These are phyloP conservation scores for Venturia carpophila DNA, from an alignment of 2,329 filamentous ascomycete genomes.

Conservation along the genomic window DNA sequence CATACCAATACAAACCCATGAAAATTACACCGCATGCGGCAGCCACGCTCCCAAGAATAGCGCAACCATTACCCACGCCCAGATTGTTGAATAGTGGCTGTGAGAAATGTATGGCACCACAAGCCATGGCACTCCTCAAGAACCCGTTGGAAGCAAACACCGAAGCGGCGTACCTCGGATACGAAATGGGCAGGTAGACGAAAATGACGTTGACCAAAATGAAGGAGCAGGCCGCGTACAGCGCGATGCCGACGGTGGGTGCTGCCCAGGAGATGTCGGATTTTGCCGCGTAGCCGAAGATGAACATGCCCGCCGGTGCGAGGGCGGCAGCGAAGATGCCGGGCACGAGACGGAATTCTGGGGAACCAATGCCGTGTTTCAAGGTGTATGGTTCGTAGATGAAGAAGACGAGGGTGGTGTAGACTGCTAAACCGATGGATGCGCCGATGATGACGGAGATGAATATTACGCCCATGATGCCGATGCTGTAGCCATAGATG, in stretches of 20 bases:
- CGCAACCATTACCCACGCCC: slow-evolving; percentile 17
- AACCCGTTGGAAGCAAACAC: slow-evolving; percentile 15
- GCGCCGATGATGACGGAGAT: slow-evolving; percentile 15
- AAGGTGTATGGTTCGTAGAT: slow-evolving; percentile 18
- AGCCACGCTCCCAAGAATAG: slow-evolving; percentile 10
- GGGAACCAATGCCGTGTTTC: slow-evolving; percentile 10
- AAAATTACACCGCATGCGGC: slow-evolving; percentile 13
- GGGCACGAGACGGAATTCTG: slow-evolving; percentile 13
- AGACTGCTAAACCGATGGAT: slow-evolving; percentile 10
- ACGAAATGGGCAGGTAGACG: slow-evolving; percentile 9
- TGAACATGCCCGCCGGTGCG: slow-evolving; percentile 18
- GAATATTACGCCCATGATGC: slow-evolving; percentile 19
- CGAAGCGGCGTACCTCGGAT: slow-evolving; percentile 13
- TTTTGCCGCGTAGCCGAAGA: slow-evolving; percentile 17
- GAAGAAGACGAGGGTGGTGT: slow-evolving; percentile 6
- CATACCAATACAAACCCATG: slow-evolving; percentile 14
- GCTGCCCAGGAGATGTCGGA: slow-evolving; percentile 16
- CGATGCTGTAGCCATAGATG: slow-evolving; percentile 18
- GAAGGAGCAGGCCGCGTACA: slow-evolving; percentile 14
- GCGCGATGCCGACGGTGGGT: slow-evolving; percentile 15
- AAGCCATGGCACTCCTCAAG: slow-evolving; percentile 17
- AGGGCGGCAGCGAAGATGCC: slow-evolving; percentile 16
- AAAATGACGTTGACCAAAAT: slow-evolving; percentile 17
- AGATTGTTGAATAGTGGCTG: slow-evolving; percentile 18
- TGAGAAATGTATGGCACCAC: slow-evolving; percentile 18